Percentiles rank a stretch among this genome's conserved stretches.
Conservation (phyloP, 1,139 yeast genomes). For the Debaryomyces coudertii region DNA sequence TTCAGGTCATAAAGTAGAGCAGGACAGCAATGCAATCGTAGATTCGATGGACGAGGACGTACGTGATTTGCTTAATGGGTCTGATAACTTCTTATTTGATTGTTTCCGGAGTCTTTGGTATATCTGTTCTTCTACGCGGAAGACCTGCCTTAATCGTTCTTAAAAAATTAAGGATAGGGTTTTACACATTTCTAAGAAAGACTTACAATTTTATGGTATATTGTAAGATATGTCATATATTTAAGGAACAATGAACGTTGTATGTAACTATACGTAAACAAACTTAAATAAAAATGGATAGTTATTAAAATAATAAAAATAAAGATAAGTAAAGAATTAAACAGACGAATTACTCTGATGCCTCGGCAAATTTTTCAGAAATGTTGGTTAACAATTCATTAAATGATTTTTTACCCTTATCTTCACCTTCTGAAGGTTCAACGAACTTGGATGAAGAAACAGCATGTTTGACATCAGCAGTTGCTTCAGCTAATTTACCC, state of each 20-base stretch:
- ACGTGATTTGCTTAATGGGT: constrained; percentile 21
- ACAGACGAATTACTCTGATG: constrained; percentile 65
- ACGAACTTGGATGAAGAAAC: constrained; percentile 94
- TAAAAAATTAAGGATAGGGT: too few relatives aligned
- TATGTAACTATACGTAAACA: constrained; percentile 9
- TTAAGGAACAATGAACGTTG: constrained; percentile 4
- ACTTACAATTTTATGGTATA: too few relatives aligned
- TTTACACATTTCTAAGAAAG: too few relatives aligned
- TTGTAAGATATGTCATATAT: not conserved
- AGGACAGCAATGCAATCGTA: constrained; percentile 17
- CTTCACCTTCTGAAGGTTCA: constrained; percentile 92
- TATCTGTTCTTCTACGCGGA: not conserved
- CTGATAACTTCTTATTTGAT: constrained; percentile 23
- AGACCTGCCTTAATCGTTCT: not conserved
- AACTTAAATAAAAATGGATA: not conserved
- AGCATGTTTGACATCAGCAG: constrained; percentile 87
- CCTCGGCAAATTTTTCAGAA: constrained; percentile 92
- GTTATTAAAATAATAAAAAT: constrained; percentile 5
- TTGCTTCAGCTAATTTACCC: constrained; percentile 87
- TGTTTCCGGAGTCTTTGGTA: constrained; percentile 15
- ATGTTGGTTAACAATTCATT: constrained; percentile 73
- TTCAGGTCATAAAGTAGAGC: constrained; percentile 13
- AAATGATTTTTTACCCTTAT: constrained; percentile 73
- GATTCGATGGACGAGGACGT: constrained; percentile 24
- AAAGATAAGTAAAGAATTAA: constrained; percentile 11